phyloP scores from a whole-genome alignment of 1,284 basidiomycete genomes.

The Ganoderma meredithae region DNA sequence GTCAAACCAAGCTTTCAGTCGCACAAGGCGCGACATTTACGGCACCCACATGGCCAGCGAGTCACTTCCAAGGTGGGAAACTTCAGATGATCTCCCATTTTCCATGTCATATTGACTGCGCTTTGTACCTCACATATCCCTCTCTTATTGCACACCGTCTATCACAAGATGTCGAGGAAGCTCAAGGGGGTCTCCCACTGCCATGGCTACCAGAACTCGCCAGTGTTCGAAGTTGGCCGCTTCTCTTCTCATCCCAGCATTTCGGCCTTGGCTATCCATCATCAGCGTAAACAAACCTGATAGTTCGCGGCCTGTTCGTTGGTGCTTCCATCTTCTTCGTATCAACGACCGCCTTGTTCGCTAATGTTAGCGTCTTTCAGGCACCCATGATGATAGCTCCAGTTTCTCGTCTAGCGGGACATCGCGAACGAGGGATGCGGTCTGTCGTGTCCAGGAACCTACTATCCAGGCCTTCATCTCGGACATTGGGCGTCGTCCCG shows the following conservation, averaged over 20 bases:
- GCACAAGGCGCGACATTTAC: background rate
- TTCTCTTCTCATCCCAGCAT: background rate
- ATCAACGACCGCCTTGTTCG: conserved; percentile 1
- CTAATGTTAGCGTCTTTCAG: background rate
- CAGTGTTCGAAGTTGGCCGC: background rate
- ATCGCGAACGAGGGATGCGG: background rate
- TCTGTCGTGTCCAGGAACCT: background rate
- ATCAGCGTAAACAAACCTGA: background rate
- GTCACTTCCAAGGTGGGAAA: background rate
- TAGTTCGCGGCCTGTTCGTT: background rate
- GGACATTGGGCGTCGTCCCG: conserved; percentile 5
- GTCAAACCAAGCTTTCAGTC: background rate
- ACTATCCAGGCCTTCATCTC: conserved; percentile 3
- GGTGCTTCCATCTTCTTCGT: background rate
- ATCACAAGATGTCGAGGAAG: conserved; percentile 8
- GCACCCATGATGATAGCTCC: background rate
- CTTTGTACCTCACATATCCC: background rate
- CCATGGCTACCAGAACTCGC: conserved; percentile 2
- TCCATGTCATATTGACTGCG: background rate
- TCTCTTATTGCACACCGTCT: background rate
- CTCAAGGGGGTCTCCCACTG: background rate
- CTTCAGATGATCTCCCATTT: background rate
- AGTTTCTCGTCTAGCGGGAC: background rate
- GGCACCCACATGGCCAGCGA: background rate
- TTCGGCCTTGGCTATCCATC: background rate